These are phyloP conservation scores for Cyclocybe aegerita DNA, from an alignment of 768 basidiomycete genomes.

Conservation along the genomic window DNA sequence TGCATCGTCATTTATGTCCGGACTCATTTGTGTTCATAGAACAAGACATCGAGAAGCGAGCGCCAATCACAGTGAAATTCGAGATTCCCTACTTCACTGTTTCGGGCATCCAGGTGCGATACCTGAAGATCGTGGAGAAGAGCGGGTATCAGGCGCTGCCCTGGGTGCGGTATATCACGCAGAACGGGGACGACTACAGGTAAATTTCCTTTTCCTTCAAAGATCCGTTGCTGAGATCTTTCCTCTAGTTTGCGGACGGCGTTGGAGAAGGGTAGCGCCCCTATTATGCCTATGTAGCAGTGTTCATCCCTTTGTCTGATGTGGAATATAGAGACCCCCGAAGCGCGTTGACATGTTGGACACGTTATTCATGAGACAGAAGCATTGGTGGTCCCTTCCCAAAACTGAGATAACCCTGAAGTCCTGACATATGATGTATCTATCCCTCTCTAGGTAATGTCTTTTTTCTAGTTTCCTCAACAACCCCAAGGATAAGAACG, in stretches of 20 bases:
- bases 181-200: constrained; percentile 93
- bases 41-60: constrained; percentile 83
- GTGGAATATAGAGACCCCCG: background rate
- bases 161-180: constrained; percentile 94
- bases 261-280: constrained; percentile 69
- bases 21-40: constrained; percentile 29
- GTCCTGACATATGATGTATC: no score
- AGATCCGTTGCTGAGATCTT: background rate
- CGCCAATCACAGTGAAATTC: constrained; percentile 96
- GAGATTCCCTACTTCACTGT: constrained; percentile 99
- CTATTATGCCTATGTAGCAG: constrained; percentile 54
- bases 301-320: background rate
- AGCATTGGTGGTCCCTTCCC: no score
- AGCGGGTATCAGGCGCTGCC: constrained; percentile 95
- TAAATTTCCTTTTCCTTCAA: constrained; percentile 22
- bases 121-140: constrained; percentile 98
- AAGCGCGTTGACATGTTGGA: no score
- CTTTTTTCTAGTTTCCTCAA: constrained; percentile 17
- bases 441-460: no score
- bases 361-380: no score
- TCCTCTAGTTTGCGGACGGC: constrained; percentile 64
- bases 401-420: no score
- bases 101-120: constrained; percentile 95
- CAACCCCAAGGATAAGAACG: constrained; percentile 14
- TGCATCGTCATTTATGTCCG: background rate